A percentile compares a stretch with the other conserved stretches of the same genome.
Evolutionary conservation across 1,284 basidiomycete species (phyloP).

Genomic region (Clitocybe nebularis): DNA sequence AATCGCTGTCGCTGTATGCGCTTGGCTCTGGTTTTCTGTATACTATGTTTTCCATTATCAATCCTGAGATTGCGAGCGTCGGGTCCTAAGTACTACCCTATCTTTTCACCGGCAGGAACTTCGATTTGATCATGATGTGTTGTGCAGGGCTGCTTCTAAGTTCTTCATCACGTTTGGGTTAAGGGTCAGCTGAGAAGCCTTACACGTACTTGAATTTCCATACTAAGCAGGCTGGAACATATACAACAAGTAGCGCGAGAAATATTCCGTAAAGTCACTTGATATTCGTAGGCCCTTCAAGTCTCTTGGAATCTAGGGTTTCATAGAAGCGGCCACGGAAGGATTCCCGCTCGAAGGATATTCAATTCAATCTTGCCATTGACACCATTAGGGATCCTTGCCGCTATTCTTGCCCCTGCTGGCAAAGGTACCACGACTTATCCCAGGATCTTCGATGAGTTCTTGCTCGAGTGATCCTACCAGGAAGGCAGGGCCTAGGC

Average conservation of each 20-base stretch:
- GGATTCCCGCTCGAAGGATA: conserved; percentile 5
- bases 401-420: conserved; percentile 44
- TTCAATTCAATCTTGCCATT: conserved; percentile 48
- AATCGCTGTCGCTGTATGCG: background rate
- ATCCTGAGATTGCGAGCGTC: background rate
- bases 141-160: no score
- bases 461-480: conserved; percentile 72
- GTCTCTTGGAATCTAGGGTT: background rate
- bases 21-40: background rate
- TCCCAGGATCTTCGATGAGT: conserved; percentile 65
- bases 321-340: background rate
- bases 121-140: no score
- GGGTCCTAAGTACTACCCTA: background rate
- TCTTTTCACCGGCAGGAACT: no score
- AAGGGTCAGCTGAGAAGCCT: background rate
- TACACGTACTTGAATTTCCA: background rate
- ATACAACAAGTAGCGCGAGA: no score
- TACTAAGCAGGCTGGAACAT: no score
- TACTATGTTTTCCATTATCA: background rate
- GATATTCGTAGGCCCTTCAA: background rate
- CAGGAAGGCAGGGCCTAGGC: conserved; percentile 79
- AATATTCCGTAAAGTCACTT: background rate
- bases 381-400: conserved; percentile 57
- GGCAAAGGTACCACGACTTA: conserved; percentile 29
- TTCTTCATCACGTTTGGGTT: no score